Evolutionary conservation across 495 filamentous ascomycete genomes (phyloP).

Genomic region (Daldinia grandis): DNA sequence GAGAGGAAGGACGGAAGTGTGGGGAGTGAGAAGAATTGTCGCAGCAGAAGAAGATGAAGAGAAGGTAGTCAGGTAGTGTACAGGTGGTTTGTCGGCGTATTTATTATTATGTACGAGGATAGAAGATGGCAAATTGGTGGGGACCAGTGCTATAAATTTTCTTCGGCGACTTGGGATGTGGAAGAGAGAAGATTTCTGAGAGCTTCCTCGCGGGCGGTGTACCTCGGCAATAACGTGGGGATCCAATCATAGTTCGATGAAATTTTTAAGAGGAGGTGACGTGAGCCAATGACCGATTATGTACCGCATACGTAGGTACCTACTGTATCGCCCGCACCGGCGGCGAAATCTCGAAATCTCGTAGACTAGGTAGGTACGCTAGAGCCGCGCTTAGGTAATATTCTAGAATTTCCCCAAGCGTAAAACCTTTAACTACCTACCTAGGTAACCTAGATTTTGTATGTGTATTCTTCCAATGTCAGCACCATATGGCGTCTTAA

Average conservation of each 20-base stretch:
- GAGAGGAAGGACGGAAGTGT: slow-evolving; percentile 24
- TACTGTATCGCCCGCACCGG: neutral
- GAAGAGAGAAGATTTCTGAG: slow-evolving; percentile 45
- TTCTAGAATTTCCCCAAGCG: slow-evolving; percentile 9
- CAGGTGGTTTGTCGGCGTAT: slow-evolving; percentile 31
- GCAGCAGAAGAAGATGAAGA: slow-evolving; percentile 33
- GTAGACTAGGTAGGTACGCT: too few relatives aligned
- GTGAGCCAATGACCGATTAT: slow-evolving; percentile 14
- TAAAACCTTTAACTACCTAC: neutral
- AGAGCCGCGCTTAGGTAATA: slow-evolving; percentile 37
- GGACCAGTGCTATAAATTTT: slow-evolving; percentile 38
- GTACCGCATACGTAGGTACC: slow-evolving; percentile 1
- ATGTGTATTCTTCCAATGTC: too few relatives aligned
- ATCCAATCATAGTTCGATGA: slow-evolving; percentile 25
- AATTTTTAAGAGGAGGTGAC: slow-evolving; percentile 34
- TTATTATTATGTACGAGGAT: slow-evolving; percentile 43
- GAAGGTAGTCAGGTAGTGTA: slow-evolving; percentile 46
- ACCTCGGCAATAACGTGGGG: slow-evolving; percentile 35
- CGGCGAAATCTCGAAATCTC: neutral
- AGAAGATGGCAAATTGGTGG: slow-evolving; percentile 40
- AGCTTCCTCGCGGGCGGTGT: slow-evolving; percentile 47
- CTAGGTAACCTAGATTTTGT: too few relatives aligned
- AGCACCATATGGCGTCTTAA: neutral
- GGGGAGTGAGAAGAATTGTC: slow-evolving; percentile 35
- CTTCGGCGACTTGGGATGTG: slow-evolving; percentile 27